Percentiles rank a stretch among this genome's conserved stretches.
Evolutionary conservation across 305 asterid genomes (phyloP).

Genomic region (Plantago coronopus): DNA sequence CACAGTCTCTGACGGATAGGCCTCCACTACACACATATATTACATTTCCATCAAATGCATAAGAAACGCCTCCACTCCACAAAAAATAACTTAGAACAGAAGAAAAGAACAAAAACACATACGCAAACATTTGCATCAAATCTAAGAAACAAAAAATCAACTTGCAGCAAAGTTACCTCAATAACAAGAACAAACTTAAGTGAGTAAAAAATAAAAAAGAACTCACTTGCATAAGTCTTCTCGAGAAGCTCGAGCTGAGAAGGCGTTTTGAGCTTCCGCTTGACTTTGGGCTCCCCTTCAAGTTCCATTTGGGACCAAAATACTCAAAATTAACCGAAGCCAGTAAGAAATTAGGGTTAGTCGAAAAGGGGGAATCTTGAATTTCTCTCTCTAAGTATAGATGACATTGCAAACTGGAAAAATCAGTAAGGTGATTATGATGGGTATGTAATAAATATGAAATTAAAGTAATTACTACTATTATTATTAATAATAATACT

Average conservation of each 20-base stretch:
- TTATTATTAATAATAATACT: conserved; percentile 25
- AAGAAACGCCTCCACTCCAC: too few relatives aligned
- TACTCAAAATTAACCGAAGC: conserved; percentile 10
- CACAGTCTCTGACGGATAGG: conserved; percentile 74
- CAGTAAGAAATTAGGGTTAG: conserved; percentile 32
- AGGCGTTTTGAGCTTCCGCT: conserved; percentile 88
- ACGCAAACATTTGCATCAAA: background rate
- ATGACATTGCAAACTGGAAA: conserved; percentile 24
- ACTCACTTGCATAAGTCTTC: conserved; percentile 73
- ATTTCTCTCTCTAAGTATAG: conserved; percentile 36
- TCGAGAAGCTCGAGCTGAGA: conserved; percentile 82
- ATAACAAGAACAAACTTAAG: too few relatives aligned
- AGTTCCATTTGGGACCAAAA: conserved; percentile 45
- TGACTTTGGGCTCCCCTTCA: conserved; percentile 56
- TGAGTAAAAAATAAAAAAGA: conserved; percentile 10
- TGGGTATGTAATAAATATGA: conserved; percentile 59
- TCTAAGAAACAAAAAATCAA: background rate
- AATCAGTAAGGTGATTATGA: conserved; percentile 41
- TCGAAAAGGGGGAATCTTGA: conserved; percentile 24
- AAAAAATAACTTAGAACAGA: too few relatives aligned
- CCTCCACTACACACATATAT: conserved; percentile 47
- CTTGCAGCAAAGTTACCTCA: background rate
- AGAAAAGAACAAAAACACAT: too few relatives aligned
- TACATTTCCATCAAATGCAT: conserved; percentile 12
- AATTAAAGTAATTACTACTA: conserved; percentile 30